These are phyloP conservation scores for Thalassiosira oceanica DNA, from an alignment of 352 stramenopile species.

Conservation along the genomic window DNA sequence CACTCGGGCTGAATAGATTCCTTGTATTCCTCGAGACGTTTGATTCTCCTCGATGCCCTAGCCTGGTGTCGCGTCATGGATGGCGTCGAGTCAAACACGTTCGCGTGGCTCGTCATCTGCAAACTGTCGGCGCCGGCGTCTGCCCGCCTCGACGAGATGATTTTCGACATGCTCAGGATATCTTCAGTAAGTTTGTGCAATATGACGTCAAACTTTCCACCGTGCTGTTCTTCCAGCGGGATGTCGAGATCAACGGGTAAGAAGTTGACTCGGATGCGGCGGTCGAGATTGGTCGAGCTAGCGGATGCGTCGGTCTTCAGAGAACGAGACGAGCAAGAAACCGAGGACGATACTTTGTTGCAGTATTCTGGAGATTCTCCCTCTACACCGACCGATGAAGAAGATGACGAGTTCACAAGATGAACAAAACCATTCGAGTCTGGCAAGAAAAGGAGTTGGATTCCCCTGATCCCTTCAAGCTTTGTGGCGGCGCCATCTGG, in stretches of 20 bases:
- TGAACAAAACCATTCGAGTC: constrained; percentile 31
- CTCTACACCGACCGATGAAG: not conserved
- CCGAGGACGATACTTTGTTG: no score
- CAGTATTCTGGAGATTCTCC: no score
- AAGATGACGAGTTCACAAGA: constrained; percentile 7
- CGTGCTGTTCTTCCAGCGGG: constrained; percentile 75
- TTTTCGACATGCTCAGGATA: constrained; percentile 62
- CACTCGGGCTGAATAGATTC: constrained; percentile 50
- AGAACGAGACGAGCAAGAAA: not conserved
- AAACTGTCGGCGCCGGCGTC: not conserved
- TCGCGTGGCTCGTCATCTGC: not conserved
- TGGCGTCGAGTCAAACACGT: constrained; percentile 2
- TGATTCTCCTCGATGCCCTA: constrained; percentile 43
- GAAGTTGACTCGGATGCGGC: constrained; percentile 66
- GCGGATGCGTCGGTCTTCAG: not conserved
- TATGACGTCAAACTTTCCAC: constrained; percentile 75
- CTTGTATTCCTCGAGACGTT: constrained; percentile 63
- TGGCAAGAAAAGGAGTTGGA: constrained; percentile 39
- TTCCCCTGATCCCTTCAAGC: constrained; percentile 5
- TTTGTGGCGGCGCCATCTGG: not conserved
- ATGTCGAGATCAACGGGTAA: constrained; percentile 69
- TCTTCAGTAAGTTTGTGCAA: constrained; percentile 81
- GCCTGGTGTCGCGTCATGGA: constrained; percentile 28
- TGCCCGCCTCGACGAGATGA: constrained; percentile 8
- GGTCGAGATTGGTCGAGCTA: not conserved